Evolutionary conservation across 345 rosid genomes (phyloP).

Genomic region (Nasturtium officinale): DNA sequence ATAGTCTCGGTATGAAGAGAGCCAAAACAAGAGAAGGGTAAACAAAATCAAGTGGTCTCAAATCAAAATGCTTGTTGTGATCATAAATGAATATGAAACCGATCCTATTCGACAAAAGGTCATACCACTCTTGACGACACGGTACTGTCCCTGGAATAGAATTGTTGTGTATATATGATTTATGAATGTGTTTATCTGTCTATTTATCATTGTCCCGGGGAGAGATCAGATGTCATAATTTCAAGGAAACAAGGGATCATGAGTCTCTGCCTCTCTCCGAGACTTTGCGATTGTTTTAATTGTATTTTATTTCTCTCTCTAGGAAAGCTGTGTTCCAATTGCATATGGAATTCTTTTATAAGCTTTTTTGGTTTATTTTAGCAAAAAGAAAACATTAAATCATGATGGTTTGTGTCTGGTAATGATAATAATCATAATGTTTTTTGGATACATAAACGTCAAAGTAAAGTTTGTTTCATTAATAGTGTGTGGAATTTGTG

Average conservation of each 20-base stretch:
- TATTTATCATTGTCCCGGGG: slow-evolving; percentile 27
- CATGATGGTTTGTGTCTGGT: slow-evolving; percentile 40
- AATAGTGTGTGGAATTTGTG: neutral
- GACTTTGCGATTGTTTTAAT: slow-evolving; percentile 23
- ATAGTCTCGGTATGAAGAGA: slow-evolving; percentile 93
- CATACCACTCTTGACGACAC: slow-evolving; percentile 1
- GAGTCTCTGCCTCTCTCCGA: slow-evolving; percentile 31
- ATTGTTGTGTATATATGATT: slow-evolving; percentile 39
- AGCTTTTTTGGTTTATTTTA: slow-evolving; percentile 4
- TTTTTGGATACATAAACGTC: slow-evolving; percentile 26
- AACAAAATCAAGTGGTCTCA: neutral
- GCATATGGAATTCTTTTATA: neutral
- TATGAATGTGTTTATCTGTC: slow-evolving; percentile 29
- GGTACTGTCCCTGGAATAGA: slow-evolving; percentile 29
- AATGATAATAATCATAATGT: slow-evolving; percentile 29
- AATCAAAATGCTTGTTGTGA: neutral
- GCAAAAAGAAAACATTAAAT: slow-evolving; percentile 7
- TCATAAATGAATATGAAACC: slow-evolving; percentile 25
- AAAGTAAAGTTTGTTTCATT: slow-evolving; percentile 29
- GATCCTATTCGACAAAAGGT: slow-evolving; percentile 23
- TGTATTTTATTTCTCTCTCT: slow-evolving; percentile 9
- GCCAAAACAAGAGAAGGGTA: slow-evolving; percentile 87
- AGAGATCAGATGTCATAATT: slow-evolving; percentile 26
- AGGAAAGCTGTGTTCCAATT: slow-evolving; percentile 14
- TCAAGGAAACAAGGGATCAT: neutral